These are phyloP conservation scores for Candida pini DNA, from an alignment of 805 yeast genomes.

Conservation along the genomic window DNA sequence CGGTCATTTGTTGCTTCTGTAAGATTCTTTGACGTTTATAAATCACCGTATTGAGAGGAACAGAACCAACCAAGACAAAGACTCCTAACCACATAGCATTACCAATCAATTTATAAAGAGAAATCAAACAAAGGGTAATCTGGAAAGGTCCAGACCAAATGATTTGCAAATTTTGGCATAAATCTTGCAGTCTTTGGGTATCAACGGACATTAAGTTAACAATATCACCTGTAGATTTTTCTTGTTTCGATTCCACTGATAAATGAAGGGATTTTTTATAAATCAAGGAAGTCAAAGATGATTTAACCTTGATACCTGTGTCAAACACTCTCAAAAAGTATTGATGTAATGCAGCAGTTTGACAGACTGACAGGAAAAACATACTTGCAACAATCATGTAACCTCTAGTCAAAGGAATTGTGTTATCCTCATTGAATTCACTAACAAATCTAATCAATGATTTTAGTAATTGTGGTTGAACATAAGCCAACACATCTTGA, in stretches of 20 bases:
- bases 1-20: constrained; percentile 82
- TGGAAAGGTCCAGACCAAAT: constrained; percentile 95
- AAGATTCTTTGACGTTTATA: constrained; percentile 63
- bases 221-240: constrained; percentile 83
- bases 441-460: constrained; percentile 57
- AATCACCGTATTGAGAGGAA: constrained; percentile 71
- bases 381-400: constrained; percentile 68
- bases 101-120: constrained; percentile 70
- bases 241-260: constrained; percentile 65
- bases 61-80: constrained; percentile 64
- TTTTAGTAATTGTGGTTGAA: constrained; percentile 81
- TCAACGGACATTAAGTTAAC: constrained; percentile 95
- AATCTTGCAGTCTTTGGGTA: constrained; percentile 80
- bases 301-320: constrained; percentile 69
- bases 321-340: constrained; percentile 72
- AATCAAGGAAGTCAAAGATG: constrained; percentile 60
- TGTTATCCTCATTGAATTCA: constrained; percentile 38
- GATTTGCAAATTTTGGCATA: constrained; percentile 70
- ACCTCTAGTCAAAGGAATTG: constrained; percentile 66
- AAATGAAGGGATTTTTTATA: constrained; percentile 64
- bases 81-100: constrained; percentile 97
- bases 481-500: constrained; percentile 77
- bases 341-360: constrained; percentile 73
- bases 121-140: constrained; percentile 64
- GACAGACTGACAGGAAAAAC: constrained; percentile 73